Evolutionary conservation across 2,329 filamentous ascomycete species (phyloP).

Genomic region (Neocucurbitaria cava): DNA sequence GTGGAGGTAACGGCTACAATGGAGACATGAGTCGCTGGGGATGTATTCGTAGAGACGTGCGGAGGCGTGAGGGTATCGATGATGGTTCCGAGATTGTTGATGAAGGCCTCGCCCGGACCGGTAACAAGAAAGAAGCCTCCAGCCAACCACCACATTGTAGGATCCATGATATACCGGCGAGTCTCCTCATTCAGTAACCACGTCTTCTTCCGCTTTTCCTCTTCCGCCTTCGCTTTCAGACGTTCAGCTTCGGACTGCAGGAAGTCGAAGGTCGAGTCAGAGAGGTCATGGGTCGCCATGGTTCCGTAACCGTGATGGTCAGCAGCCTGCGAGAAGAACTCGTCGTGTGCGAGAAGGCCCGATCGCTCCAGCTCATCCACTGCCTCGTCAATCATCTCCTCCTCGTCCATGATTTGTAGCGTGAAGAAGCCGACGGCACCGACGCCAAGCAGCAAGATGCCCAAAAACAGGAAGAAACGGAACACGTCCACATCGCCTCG

Average conservation of each 20-base stretch:
- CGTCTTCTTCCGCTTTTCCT: conserved; percentile 77
- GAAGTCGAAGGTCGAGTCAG: conserved; percentile 56
- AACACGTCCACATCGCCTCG: conserved; percentile 74
- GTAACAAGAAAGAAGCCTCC: conserved; percentile 91
- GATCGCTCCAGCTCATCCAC: conserved; percentile 91
- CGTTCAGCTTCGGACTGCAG: conserved; percentile 55
- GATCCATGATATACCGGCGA: conserved; percentile 80
- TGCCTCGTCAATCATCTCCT: conserved; percentile 86
- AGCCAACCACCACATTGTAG: conserved; percentile 95
- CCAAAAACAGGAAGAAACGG: conserved; percentile 86
- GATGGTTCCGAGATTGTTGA: conserved; percentile 95
- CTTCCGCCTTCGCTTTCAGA: conserved; percentile 55
- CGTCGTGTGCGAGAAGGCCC: conserved; percentile 77
- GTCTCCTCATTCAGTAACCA: conserved; percentile 94
- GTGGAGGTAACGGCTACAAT: conserved; percentile 92
- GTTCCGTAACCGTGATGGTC: conserved; percentile 69
- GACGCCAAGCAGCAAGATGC: conserved; percentile 70
- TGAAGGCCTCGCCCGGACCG: conserved; percentile 95
- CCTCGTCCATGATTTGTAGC: conserved; percentile 80
- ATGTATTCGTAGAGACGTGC: conserved; percentile 64
- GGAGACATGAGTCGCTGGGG: conserved; percentile 87
- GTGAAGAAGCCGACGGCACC: conserved; percentile 77
- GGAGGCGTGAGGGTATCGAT: conserved; percentile 80
- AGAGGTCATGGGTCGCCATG: conserved; percentile 56
- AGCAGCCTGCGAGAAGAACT: conserved; percentile 69